Conservation (phyloP, 2,329 filamentous ascomycete genomes). For the Exophiala mesophila region DNA sequence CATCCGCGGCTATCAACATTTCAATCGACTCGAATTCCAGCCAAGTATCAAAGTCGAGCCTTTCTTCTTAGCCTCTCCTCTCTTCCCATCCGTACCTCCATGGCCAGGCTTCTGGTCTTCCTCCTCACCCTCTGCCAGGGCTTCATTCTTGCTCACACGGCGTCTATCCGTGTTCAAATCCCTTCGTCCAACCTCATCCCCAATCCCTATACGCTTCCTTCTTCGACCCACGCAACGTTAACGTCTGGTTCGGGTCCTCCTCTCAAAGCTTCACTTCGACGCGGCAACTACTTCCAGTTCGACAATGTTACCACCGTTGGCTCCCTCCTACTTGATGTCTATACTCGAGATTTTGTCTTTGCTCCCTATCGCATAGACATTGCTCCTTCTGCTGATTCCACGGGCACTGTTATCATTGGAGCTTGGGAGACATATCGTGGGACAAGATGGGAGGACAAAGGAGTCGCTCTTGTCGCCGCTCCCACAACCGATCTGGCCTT, state of each 20-base stretch:
- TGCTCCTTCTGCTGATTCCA: slow-evolving; percentile 30
- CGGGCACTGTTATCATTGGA: slow-evolving; percentile 30
- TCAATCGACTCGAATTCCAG: slow-evolving; percentile 12
- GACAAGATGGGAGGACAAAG: slow-evolving; percentile 26
- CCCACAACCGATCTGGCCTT: slow-evolving; percentile 46
- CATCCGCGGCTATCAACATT: too few species aligned
- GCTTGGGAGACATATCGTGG: slow-evolving; percentile 25
- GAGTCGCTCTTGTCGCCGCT: slow-evolving; percentile 17
- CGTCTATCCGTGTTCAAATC: slow-evolving; percentile 31
- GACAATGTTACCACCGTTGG: slow-evolving; percentile 56
- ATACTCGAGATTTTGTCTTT: slow-evolving; percentile 70
- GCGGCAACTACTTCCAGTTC: slow-evolving; percentile 66
- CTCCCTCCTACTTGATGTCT: slow-evolving; percentile 77
- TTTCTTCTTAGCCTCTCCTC: too few species aligned
- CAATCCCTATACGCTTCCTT: slow-evolving; percentile 39
- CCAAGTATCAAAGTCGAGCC: too few species aligned
- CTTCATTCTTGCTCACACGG: slow-evolving; percentile 1
- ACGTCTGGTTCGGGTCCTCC: slow-evolving; percentile 35
- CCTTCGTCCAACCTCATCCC: slow-evolving; percentile 40
- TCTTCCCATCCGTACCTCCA: too few species aligned
- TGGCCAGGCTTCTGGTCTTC: not conserved
- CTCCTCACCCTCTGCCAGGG: slow-evolving; percentile 1
- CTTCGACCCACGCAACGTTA: slow-evolving; percentile 50
- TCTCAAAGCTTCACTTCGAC: slow-evolving; percentile 43
- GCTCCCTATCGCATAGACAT: slow-evolving; percentile 77